Conservation (phyloP, 192 early-diverging fungal species). For the Linderina pennispora region DNA sequence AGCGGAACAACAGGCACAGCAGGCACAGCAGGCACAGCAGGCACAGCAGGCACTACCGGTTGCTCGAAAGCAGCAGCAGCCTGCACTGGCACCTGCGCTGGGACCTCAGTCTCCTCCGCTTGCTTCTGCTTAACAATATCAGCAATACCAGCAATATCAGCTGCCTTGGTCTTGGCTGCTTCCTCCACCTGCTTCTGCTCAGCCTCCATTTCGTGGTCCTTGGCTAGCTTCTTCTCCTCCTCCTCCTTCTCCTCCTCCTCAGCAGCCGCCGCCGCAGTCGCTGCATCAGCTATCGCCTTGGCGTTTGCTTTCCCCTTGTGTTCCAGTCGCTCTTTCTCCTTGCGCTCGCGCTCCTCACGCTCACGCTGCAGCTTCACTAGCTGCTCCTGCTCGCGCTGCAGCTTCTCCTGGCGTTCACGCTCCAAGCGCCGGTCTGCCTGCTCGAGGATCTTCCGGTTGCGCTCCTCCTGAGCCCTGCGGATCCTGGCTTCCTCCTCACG, state of each 20-base stretch:
- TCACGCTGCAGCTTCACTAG: slow-evolving; percentile 4
- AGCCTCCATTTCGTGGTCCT: background rate
- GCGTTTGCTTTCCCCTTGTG: background rate
- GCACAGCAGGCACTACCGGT: no score
- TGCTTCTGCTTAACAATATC: no score
- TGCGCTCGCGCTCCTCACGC: slow-evolving; percentile 4
- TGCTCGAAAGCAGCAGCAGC: no score
- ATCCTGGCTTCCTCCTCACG: slow-evolving; percentile 16
- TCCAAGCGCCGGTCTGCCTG: slow-evolving; percentile 38
- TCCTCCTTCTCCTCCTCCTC: background rate
- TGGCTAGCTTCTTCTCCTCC: background rate
- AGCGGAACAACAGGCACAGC: no score
- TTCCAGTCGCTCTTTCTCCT: slow-evolving; percentile 2
- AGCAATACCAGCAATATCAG: no score
- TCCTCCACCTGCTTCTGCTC: background rate
- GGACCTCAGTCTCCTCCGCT: no score
- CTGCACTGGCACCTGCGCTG: no score
- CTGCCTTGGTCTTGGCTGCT: background rate
- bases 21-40: no score
- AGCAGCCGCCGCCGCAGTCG: background rate
- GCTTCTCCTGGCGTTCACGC: slow-evolving; percentile 13
- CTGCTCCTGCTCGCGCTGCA: slow-evolving; percentile 14
- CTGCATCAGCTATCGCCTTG: background rate
- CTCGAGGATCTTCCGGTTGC: slow-evolving; percentile 36
- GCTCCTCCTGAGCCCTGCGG: slow-evolving; percentile 33